Evolutionary conservation across 331 rosid genomes (phyloP), one percentile per base, ranked within the genome.

Genomic region (Spiraea crenata): DNA sequence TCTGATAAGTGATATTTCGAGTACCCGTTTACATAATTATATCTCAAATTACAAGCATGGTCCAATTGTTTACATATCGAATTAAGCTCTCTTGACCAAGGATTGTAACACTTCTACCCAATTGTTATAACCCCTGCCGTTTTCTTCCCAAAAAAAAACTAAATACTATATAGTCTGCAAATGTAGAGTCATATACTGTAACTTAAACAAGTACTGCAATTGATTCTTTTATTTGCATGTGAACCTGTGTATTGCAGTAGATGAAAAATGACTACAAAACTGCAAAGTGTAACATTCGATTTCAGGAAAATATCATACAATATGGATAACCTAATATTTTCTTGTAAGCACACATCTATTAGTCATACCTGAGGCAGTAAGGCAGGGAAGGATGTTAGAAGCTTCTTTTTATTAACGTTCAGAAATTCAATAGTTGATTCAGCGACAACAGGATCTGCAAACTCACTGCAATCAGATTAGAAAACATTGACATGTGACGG

Each of bases 401-500:
- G 81, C 74, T 89, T 93, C 77, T 87, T 89, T 82, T 77, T 83
- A 88, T 89, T 91, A 77, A 45, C 48, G 79, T 85, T 78, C 73
- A 93, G 83, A 86, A 93, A 91, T 31, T 89, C 95, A 66, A 93
- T 82, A 37, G 88, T 88, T 70, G 91, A 89, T 83, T 84, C 95
- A 20, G 97, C 97, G 4, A 93, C 95, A 75, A 74, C 83, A 58
- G 95, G 95, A 80, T 93, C 96, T 54, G 97, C 92, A 79, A 93
- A 93, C 84, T 93, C 99, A 86, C 96, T 93, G 87, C 79, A 88
- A 68, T 12, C 57, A 76, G 52, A 82, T 66, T 70, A 70, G 72
- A 71, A 68, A 66, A 63, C 31, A 65, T 65, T n/a, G 56, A 67
- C 47, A 51, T 14, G 74, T 34, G 74, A 69, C 54, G 55, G 74